Evolutionary conservation across 2,329 filamentous ascomycete species (phyloP).

Genomic region (Epichloe elymi): DNA sequence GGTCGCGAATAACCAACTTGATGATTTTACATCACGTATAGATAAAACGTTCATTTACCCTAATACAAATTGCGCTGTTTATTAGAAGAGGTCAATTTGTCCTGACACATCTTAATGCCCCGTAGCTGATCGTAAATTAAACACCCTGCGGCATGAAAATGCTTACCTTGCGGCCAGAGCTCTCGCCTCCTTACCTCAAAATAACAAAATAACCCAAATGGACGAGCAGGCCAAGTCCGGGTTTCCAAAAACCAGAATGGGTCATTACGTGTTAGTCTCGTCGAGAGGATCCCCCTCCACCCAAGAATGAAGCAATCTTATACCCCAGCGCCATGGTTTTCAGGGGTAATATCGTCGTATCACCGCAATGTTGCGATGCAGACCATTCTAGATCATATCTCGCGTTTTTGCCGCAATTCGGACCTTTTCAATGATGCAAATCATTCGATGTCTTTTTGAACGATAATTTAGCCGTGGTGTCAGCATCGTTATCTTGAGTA

Average conservation of each 20-base stretch:
- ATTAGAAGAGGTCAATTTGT: too few species aligned
- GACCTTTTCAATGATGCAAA: too few species aligned
- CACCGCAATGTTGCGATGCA: too few species aligned
- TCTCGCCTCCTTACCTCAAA: background rate
- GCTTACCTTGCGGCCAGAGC: background rate
- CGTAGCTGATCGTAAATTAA: background rate
- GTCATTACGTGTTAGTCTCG: background rate
- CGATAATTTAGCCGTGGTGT: background rate
- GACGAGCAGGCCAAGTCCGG: too few species aligned
- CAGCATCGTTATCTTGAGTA: constrained; percentile 51
- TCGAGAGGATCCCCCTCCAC: too few species aligned
- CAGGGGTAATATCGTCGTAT: too few species aligned
- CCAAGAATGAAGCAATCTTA: too few species aligned
- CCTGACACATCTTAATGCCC: background rate
- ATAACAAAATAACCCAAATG: background rate
- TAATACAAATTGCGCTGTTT: background rate
- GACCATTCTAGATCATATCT: too few species aligned
- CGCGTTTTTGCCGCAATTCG: too few species aligned
- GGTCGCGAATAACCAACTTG: background rate
- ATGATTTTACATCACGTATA: background rate
- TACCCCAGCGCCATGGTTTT: too few species aligned
- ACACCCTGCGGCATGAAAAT: background rate
- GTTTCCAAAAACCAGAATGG: too few species aligned
- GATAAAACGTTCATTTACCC: background rate
- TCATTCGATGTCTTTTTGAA: background rate